Evolutionary conservation across 2,329 filamentous ascomycete species (phyloP).

Genomic region (Huntiella decipiens): DNA sequence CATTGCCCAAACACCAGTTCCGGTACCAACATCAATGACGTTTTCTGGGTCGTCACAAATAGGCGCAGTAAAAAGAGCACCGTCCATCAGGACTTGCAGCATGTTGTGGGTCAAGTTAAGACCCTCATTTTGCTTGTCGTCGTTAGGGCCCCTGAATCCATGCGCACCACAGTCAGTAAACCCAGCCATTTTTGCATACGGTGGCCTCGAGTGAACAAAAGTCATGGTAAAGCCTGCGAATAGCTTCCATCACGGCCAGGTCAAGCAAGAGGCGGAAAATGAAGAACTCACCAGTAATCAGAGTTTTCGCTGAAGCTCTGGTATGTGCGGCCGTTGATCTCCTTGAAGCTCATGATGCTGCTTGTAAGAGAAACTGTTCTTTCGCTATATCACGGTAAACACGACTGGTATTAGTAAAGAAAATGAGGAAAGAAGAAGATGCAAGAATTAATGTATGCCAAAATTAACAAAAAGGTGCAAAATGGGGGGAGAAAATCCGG

Average conservation of each 20-base stretch:
- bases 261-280: neutral
- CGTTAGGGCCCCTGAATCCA: slow-evolving; percentile 14
- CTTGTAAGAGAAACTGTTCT: slow-evolving; percentile 15
- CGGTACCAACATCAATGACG: slow-evolving; percentile 18
- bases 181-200: neutral
- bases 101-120: slow-evolving; percentile 9
- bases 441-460: neutral
- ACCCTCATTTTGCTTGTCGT: slow-evolving; percentile 15
- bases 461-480: too few relatives aligned
- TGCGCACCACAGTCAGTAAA: neutral
- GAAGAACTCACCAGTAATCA: slow-evolving; percentile 15
- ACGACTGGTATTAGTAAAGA: neutral
- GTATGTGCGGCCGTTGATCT: slow-evolving; percentile 17
- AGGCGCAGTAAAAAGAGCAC: slow-evolving; percentile 11
- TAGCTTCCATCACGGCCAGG: neutral
- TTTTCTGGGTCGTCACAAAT: slow-evolving; percentile 15
- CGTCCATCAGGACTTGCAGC: slow-evolving; percentile 10
- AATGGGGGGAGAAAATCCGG: too few relatives aligned
- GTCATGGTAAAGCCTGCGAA: neutral
- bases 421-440: neutral
- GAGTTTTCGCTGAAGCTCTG: slow-evolving; percentile 16
- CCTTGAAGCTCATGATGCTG: slow-evolving; percentile 17
- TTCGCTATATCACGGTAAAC: neutral
- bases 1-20: slow-evolving; percentile 19
- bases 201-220: neutral